These are phyloP conservation scores for Brettanomyces sp. DNA, from an alignment of 805 yeast species.

Conservation along the genomic window DNA sequence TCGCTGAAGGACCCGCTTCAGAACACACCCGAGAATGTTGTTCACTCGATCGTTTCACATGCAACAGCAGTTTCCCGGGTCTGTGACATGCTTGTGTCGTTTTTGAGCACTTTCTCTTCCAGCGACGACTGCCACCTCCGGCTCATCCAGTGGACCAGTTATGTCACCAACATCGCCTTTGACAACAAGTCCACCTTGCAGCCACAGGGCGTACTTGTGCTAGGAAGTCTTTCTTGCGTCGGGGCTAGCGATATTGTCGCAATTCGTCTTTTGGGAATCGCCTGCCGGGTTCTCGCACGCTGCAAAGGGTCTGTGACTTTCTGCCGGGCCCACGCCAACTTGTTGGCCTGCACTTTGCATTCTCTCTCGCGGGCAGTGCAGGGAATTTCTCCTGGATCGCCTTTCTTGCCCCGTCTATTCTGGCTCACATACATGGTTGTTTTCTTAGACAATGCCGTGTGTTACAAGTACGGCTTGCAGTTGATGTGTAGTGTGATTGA, in stretches of 20 bases:
- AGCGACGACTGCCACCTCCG: constrained; percentile 42
- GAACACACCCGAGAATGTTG: constrained; percentile 13
- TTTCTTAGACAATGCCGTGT: constrained; percentile 16
- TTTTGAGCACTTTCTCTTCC: constrained; percentile 41
- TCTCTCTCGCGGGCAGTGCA: constrained; percentile 38
- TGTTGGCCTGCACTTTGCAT: constrained; percentile 29
- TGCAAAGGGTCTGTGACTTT: constrained; percentile 15
- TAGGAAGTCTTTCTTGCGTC: constrained; percentile 57
- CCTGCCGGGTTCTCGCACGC: constrained; percentile 14
- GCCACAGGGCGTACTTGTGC: constrained; percentile 55
- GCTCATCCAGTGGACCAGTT: constrained; percentile 58
- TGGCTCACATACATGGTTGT: constrained; percentile 32
- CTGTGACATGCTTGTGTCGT: constrained; percentile 43
- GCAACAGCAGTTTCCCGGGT: constrained; percentile 47
- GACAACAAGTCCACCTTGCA: constrained; percentile 48
- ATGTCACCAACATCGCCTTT: constrained; percentile 55
- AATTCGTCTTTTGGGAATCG: constrained; percentile 11
- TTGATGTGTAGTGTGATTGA: constrained; percentile 25
- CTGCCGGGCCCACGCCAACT: constrained; percentile 4
- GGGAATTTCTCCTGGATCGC: constrained; percentile 34
- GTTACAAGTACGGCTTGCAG: constrained; percentile 23
- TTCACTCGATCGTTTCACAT: constrained; percentile 9
- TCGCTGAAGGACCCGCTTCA: constrained; percentile 4
- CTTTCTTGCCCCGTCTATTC: constrained; percentile 39
- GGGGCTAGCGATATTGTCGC: constrained; percentile 53